A percentile compares a stretch with the other conserved stretches of the same genome.
Conservation (phyloP, 2,329 filamentous ascomycete species). For the Pezicula neosporulosa region DNA sequence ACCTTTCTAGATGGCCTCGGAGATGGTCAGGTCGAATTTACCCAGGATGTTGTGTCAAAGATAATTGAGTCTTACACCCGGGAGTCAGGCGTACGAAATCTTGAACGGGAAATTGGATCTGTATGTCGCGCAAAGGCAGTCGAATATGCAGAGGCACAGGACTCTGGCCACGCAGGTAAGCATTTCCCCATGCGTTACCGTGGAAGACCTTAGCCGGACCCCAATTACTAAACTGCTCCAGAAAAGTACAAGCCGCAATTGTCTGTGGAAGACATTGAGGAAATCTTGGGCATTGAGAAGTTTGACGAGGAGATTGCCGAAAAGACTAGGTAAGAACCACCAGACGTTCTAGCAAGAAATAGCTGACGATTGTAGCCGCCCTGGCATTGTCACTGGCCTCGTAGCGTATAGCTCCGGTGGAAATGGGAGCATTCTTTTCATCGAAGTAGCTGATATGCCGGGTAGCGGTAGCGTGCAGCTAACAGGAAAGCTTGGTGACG, state of each 20-base stretch:
- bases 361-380: constrained; percentile 48
- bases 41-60: constrained; percentile 84
- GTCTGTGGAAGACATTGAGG: constrained; percentile 76
- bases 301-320: constrained; percentile 96
- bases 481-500: constrained; percentile 93
- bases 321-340: constrained; percentile 48
- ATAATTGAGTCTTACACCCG: constrained; percentile 96
- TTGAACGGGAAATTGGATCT: constrained; percentile 92
- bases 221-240: constrained; percentile 6
- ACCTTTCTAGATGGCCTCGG: constrained; percentile 62
- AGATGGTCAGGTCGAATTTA: constrained; percentile 71
- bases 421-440: constrained; percentile 95
- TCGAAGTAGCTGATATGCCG: constrained; percentile 97
- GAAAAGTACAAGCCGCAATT: constrained; percentile 72
- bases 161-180: constrained; percentile 50
- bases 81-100: constrained; percentile 91
- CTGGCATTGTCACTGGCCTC: constrained; percentile 91
- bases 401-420: constrained; percentile 92
- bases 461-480: constrained; percentile 89
- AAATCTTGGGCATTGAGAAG: constrained; percentile 86
- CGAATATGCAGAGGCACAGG: constrained; percentile 86
- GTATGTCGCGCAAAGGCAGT: constrained; percentile 95
- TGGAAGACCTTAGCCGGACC: constrained; percentile 3
- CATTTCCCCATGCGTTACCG: not conserved
- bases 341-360: constrained; percentile 1